These are phyloP conservation scores for Cladosporium sphaerospermum DNA, from an alignment of 2,329 filamentous ascomycete genomes.

Conservation along the genomic window DNA sequence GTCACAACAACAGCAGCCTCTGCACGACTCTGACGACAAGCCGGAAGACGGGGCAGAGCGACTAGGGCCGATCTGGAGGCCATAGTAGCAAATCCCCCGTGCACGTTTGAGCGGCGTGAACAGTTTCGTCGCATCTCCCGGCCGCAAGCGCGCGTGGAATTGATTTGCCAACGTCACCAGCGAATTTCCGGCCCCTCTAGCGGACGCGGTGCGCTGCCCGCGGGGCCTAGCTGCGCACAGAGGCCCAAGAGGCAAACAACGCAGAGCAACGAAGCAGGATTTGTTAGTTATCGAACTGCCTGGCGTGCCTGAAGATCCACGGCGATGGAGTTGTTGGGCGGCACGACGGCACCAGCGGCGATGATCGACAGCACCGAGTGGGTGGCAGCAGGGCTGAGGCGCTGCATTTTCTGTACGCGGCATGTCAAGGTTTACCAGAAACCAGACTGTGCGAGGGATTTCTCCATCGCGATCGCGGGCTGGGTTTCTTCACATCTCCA, in stretches of 20 bases:
- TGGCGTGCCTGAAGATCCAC: background rate
- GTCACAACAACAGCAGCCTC: background rate
- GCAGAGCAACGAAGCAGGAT: too few species aligned
- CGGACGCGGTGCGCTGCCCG: background rate
- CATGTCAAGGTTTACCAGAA: background rate
- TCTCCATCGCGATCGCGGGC: background rate
- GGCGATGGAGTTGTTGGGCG: background rate
- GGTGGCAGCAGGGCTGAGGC: background rate
- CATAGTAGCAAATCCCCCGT: slow-evolving; percentile 2
- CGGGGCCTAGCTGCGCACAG: background rate
- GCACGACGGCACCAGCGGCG: background rate
- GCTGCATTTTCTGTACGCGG: background rate
- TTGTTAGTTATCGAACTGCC: too few species aligned
- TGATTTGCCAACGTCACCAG: slow-evolving; percentile 5
- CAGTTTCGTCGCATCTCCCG: background rate
- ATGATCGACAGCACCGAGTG: background rate
- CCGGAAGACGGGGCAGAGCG: slow-evolving; percentile 2
- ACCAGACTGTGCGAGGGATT: too few species aligned
- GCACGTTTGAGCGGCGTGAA: background rate
- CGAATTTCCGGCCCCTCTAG: too few species aligned
- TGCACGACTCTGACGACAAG: slow-evolving; percentile 1
- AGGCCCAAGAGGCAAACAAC: background rate
- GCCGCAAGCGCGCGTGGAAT: background rate
- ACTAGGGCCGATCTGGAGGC: slow-evolving; percentile 10
- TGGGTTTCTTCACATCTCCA: background rate